Evolutionary conservation across 2,329 filamentous ascomycete genomes (phyloP).

Genomic region (Scedosporium boydii): DNA sequence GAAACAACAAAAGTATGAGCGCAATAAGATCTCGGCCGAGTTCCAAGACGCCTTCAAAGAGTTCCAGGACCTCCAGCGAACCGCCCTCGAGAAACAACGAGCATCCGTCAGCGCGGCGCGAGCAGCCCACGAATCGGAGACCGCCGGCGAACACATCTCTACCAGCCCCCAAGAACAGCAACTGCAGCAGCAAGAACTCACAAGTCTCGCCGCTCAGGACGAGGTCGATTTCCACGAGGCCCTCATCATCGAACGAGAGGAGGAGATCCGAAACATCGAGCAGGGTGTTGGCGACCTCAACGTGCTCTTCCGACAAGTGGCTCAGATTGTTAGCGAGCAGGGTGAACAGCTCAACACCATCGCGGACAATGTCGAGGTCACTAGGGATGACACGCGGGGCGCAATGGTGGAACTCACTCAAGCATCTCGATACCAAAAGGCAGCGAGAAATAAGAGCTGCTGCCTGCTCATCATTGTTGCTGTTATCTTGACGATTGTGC

Average conservation of each 20-base stretch:
- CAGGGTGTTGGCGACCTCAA: slow-evolving; percentile 93
- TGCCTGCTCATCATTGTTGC: slow-evolving; percentile 82
- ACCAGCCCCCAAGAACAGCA: slow-evolving; percentile 38
- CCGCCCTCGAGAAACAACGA: slow-evolving; percentile 85
- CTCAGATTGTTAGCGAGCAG: slow-evolving; percentile 91
- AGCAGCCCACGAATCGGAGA: slow-evolving; percentile 61
- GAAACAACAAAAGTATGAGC: slow-evolving; percentile 93
- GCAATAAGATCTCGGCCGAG: slow-evolving; percentile 88
- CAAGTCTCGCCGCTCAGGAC: slow-evolving; percentile 77
- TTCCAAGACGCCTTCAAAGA: slow-evolving; percentile 83
- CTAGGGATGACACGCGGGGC: slow-evolving; percentile 70
- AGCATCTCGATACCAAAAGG: slow-evolving; percentile 89
- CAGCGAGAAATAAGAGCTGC: slow-evolving; percentile 87
- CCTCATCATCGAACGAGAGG: slow-evolving; percentile 90
- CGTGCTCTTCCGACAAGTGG: slow-evolving; percentile 95
- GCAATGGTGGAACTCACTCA: slow-evolving; percentile 79
- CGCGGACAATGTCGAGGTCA: slow-evolving; percentile 76
- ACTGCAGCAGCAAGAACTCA: slow-evolving; percentile 63
- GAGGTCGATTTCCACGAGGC: slow-evolving; percentile 98
- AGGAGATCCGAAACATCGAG: slow-evolving; percentile 95
- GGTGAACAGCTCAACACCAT: slow-evolving; percentile 83
- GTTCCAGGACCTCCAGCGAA: slow-evolving; percentile 85
- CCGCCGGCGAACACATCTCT: slow-evolving; percentile 14
- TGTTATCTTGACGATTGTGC: slow-evolving; percentile 79
- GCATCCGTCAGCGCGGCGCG: slow-evolving; percentile 77